phyloP scores from a whole-genome alignment of 2,329 filamentous ascomycete species.

The Stemphylium lycopersici region DNA sequence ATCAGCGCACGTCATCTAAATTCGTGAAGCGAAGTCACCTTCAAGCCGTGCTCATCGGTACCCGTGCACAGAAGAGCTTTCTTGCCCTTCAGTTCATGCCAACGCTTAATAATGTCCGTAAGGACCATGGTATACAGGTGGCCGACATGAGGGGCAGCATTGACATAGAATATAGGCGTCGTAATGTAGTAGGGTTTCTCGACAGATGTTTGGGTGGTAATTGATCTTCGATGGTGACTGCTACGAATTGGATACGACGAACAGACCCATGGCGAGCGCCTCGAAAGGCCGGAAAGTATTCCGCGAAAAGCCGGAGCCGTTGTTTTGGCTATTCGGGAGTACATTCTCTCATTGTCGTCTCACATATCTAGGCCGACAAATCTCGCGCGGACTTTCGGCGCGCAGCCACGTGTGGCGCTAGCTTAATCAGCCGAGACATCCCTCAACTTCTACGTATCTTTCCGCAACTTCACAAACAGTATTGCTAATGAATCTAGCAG shows the following conservation, averaged over 20 bases:
- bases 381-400: slow-evolving; percentile 24
- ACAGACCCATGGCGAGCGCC: slow-evolving; percentile 31
- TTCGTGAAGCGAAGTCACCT: slow-evolving; percentile 53
- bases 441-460: not conserved
- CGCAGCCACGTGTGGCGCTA: slow-evolving; percentile 20
- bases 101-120: slow-evolving; percentile 89
- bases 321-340: slow-evolving; percentile 28
- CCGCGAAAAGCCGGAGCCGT: slow-evolving; percentile 27
- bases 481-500: not conserved
- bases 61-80: slow-evolving; percentile 82
- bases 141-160: slow-evolving; percentile 92
- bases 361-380: slow-evolving; percentile 16
- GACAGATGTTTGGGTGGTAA: slow-evolving; percentile 26
- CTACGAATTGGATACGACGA: slow-evolving; percentile 28
- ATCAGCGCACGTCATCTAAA: slow-evolving; percentile 1
- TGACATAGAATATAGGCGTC: slow-evolving; percentile 98
- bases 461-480: not conserved
- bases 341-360: slow-evolving; percentile 38
- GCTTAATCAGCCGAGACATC: not conserved
- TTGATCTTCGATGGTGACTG: slow-evolving; percentile 22
- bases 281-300: slow-evolving; percentile 18
- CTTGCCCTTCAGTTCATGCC: slow-evolving; percentile 77
- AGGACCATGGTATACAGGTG: slow-evolving; percentile 94
- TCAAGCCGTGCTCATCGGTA: slow-evolving; percentile 97
- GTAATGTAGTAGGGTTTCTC: slow-evolving; percentile 92